Evolutionary conservation across 345 rosid genomes (phyloP).

Genomic region (Eutrema heterophyllum): DNA sequence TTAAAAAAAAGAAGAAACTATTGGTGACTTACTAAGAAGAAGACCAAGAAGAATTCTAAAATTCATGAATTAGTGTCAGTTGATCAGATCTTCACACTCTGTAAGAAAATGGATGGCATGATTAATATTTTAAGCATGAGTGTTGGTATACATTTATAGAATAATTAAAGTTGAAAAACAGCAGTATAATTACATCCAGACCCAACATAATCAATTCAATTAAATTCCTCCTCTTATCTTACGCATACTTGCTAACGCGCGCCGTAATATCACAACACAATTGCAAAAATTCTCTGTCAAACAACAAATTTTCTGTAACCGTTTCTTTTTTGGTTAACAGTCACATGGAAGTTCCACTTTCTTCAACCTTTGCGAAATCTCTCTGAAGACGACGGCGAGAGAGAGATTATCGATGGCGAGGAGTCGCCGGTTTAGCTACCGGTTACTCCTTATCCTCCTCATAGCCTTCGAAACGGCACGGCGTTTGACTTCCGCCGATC

Average conservation of each 20-base stretch:
- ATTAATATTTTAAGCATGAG: slow-evolving; percentile 16
- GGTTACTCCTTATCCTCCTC: slow-evolving; percentile 34
- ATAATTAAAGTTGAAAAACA: slow-evolving; percentile 16
- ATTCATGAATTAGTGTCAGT: not conserved
- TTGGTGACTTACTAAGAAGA: not conserved
- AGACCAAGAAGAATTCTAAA: not conserved
- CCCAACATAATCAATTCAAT: slow-evolving; percentile 8
- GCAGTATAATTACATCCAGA: not conserved
- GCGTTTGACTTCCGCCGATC: slow-evolving; percentile 47
- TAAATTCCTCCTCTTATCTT: not conserved
- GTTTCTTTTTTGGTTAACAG: slow-evolving; percentile 1
- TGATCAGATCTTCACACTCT: not conserved
- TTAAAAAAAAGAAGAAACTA: not conserved
- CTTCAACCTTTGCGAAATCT: slow-evolving; percentile 8
- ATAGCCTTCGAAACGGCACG: slow-evolving; percentile 21
- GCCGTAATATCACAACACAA: not conserved
- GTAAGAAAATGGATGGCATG: slow-evolving; percentile 18
- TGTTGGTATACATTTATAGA: not conserved
- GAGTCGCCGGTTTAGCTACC: slow-evolving; percentile 32
- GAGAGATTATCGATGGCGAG: slow-evolving; percentile 11
- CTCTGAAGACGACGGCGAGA: not conserved
- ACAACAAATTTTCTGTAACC: slow-evolving; percentile 13
- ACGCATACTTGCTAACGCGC: slow-evolving; percentile 6
- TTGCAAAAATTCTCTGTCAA: not conserved
- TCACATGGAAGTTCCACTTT: slow-evolving; percentile 19